phyloP scores from a whole-genome alignment of 371 early-diverging fungal genomes.

The Apophysomyces trapeziformis region DNA sequence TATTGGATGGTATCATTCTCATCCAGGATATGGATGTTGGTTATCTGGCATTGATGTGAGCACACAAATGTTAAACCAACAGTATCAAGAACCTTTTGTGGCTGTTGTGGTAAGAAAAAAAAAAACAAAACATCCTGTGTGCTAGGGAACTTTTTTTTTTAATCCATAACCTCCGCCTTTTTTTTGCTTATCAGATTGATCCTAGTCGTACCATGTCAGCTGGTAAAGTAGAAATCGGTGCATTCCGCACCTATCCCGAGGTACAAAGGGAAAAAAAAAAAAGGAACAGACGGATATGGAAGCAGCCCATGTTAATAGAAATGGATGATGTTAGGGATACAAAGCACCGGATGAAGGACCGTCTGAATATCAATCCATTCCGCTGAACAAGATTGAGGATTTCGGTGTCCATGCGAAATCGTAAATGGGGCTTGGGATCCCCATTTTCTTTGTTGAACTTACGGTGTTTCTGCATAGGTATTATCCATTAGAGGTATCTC shows the following conservation, averaged over 20 bases:
- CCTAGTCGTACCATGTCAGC: constrained; percentile 96
- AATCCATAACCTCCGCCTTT: too few species aligned
- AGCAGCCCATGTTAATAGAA: neutral
- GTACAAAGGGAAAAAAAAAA: constrained; percentile 36
- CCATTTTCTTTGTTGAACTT: constrained; percentile 8
- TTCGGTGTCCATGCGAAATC: constrained; percentile 95
- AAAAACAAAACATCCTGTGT: constrained; percentile 2
- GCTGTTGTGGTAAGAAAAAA: constrained; percentile 82
- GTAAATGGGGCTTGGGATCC: constrained; percentile 33
- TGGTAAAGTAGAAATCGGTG: constrained; percentile 97
- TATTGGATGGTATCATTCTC: constrained; percentile 98
- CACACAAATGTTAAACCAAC: constrained; percentile 95
- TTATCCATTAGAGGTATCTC: constrained; percentile 89
- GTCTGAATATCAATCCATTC: constrained; percentile 85
- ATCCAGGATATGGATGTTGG: constrained; percentile 99
- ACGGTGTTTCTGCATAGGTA: constrained; percentile 52
- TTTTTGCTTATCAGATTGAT: constrained; percentile 73
- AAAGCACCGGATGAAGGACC: constrained; percentile 76
- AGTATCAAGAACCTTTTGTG: constrained; percentile 94
- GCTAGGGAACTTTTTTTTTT: neutral
- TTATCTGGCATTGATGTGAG: constrained; percentile 97
- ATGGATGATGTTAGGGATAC: constrained; percentile 59
- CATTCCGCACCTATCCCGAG: constrained; percentile 95
- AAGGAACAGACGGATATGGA: neutral
- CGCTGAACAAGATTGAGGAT: constrained; percentile 94